Conservation (phyloP, 192 early-diverging fungal genomes). For the Nowakowskiella sp. region DNA sequence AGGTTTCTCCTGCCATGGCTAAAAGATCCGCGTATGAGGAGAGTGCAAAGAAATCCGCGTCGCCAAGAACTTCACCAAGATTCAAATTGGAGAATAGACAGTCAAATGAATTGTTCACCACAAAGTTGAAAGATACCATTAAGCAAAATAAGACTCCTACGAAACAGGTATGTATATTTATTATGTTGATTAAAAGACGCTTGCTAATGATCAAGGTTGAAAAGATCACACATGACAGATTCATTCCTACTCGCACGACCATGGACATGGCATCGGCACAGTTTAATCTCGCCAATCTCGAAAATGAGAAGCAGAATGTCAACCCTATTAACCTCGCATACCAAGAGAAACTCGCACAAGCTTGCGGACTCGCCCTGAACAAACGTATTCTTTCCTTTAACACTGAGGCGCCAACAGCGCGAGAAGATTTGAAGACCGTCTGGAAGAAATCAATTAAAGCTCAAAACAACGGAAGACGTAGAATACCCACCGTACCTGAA, state of each 20-base stretch:
- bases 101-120: no score
- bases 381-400: constrained; percentile 77
- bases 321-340: constrained; percentile 47
- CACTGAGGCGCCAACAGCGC: constrained; percentile 59
- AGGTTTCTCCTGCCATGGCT: no score
- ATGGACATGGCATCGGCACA: constrained; percentile 64
- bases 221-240: constrained; percentile 55
- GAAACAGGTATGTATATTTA: no score
- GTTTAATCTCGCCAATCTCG: constrained; percentile 51
- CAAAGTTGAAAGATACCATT: no score
- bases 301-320: constrained; percentile 13
- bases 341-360: constrained; percentile 72
- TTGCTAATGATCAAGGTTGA: no score
- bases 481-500: constrained; percentile 73
- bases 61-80: no score
- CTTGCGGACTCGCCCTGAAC: constrained; percentile 68
- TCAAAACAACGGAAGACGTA: constrained; percentile 36
- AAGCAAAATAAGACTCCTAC: no score
- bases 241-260: constrained; percentile 72
- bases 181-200: no score
- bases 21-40: no score
- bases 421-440: constrained; percentile 40
- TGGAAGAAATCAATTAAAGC: constrained; percentile 45
- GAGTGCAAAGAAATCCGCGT: no score
- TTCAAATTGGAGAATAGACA: no score